Base-by-base conservation (phyloP, 495 filamentous ascomycete species). In the Thozetella sp. region DNA sequence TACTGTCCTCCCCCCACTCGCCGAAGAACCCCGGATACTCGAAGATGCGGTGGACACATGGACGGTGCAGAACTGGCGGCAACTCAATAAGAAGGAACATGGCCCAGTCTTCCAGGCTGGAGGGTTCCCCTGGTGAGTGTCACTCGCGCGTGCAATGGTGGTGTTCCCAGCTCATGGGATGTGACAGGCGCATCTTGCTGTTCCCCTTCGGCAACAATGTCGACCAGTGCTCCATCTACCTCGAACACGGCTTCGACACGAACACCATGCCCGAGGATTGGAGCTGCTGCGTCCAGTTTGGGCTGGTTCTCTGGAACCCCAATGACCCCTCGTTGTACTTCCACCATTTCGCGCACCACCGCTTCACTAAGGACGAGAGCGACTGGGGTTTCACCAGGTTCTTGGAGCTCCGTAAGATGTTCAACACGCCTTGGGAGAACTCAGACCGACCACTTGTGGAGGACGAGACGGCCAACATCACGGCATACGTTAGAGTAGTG, bases 381-480 rank as follows among this genome's bases (percentile, higher is more conserved):
- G 95, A 99, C 65, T 99, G 95, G 95, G 95, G 95, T 0, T 99
- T 99, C 67, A 98, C 96, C 3, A 76, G 93, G 54, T 99, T 97
- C 69, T 86, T 88, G 22, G 93, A 97, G 65, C 76, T 96, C 51
- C 84, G 92, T 26, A 89, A 86, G 66, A 86, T 97, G 66, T 96
- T 97, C 69, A 86, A 81, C 56, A 70, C 83, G 22, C 77, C 81
- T 4, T 96, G 86, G 84, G 78, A 76, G 20, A 69, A 68, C 20
- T 69, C 66, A 1, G 86, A 93, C 53, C 83, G 88, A 37, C 91
- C 90, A n/a, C 82, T 99, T 60, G 87, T 97, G 13, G 93, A 98
- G 72, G 88, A 93, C 66, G 91, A 97, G 52, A 81, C 84, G 25
- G 92, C 89, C 52, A 94, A 91, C 63, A 80, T 98, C 63, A 97